phyloP scores from a whole-genome alignment of 225 moss, liverwort and hornwort genomes.

The Rhytidiadelphus loreus region DNA sequence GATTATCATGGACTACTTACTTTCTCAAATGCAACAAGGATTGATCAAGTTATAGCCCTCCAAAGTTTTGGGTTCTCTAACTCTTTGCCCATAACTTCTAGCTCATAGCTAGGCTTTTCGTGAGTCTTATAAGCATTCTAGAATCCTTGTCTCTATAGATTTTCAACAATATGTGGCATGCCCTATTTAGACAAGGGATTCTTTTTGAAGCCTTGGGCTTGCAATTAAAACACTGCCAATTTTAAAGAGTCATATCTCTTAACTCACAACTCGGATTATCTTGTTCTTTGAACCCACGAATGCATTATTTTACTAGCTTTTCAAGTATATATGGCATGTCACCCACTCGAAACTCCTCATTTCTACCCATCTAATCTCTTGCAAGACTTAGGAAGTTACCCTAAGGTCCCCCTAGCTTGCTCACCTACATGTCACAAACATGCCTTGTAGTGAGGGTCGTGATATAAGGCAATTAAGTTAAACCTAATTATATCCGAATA shows the following conservation, averaged over 20 bases:
- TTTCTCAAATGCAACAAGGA: too few species aligned
- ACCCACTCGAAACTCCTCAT: rapidly evolving
- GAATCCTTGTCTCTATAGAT: rapidly evolving
- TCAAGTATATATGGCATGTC: neutral
- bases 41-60: too few species aligned
- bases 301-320: rapidly evolving
- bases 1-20: too few species aligned
- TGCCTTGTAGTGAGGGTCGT: rapidly evolving
- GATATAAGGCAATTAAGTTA: neutral
- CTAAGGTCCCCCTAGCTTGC: rapidly evolving
- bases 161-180: rapidly evolving
- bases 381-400: neutral
- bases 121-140: rapidly evolving
- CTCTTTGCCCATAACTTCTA: neutral
- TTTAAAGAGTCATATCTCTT: neutral
- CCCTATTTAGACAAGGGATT: neutral
- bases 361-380: neutral
- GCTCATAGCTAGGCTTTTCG: rapidly evolving
- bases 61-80: too few species aligned
- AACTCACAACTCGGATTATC: rapidly evolving
- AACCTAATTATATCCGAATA: neutral
- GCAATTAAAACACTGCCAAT: too few species aligned
- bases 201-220: rapidly evolving
- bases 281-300: rapidly evolving
- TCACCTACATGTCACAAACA: rapidly evolving